These are phyloP conservation scores for Flaveria ramosissima DNA, from an alignment of 129 eudicot genomes.

Conservation along the genomic window DNA sequence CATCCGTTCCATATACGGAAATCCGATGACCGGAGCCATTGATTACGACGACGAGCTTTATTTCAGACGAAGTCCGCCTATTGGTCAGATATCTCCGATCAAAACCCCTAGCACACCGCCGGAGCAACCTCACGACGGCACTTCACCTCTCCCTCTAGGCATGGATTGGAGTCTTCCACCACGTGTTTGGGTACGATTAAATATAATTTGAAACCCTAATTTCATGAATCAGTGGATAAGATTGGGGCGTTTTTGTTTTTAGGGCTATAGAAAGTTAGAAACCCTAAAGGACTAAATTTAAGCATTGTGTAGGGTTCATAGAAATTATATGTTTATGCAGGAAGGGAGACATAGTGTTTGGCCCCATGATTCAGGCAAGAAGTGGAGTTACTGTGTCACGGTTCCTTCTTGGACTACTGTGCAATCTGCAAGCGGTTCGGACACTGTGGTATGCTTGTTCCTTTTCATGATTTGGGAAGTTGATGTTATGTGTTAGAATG, in stretches of 20 bases:
- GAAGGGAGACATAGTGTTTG: conserved; percentile 67
- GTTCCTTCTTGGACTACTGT: conserved; percentile 76
- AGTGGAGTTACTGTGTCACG: conserved; percentile 93
- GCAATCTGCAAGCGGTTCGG: conserved; percentile 55
- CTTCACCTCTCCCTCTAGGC: conserved; percentile 89
- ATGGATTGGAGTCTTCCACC: conserved; percentile 97
- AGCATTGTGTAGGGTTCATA: background rate
- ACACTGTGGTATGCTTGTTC: conserved; percentile 53
- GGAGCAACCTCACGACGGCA: conserved; percentile 73
- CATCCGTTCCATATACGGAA: conserved; percentile 33
- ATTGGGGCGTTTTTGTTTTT: background rate
- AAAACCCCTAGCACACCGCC: conserved; percentile 44
- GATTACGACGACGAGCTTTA: conserved; percentile 24
- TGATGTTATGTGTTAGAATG: background rate
- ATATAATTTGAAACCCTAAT: background rate
- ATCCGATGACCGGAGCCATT: conserved; percentile 18
- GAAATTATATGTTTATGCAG: conserved; percentile 37
- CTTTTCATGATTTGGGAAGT: background rate
- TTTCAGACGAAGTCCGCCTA: conserved; percentile 31
- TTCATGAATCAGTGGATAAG: background rate
- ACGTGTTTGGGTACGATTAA: conserved; percentile 51
- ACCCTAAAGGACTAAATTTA: background rate
- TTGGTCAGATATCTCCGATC: conserved; percentile 8
- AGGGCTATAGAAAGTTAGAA: background rate
- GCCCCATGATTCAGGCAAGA: conserved; percentile 72